These are phyloP conservation scores for Trichoderma koningiopsis DNA, from an alignment of 2,329 filamentous ascomycete species.

Conservation along the genomic window DNA sequence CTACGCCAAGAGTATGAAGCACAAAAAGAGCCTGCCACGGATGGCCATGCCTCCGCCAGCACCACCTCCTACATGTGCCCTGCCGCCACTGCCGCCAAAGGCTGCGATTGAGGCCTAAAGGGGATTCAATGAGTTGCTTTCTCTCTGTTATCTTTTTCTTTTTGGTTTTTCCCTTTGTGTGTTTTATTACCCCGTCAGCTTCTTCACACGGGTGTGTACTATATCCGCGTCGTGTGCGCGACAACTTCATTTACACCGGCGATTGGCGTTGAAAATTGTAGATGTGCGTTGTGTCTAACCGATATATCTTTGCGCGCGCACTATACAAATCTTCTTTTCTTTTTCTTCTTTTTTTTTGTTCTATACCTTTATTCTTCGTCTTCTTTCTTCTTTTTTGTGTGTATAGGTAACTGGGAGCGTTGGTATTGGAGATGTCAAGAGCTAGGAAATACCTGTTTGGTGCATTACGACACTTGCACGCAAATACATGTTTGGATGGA, in stretches of 20 bases:
- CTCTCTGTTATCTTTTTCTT: not conserved
- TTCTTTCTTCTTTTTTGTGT: slow-evolving; percentile 21
- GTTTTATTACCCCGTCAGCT: not conserved
- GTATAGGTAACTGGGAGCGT: not conserved
- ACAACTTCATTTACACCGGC: slow-evolving; percentile 1
- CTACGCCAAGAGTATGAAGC: slow-evolving; percentile 32
- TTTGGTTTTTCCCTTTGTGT: not conserved
- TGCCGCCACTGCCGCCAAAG: slow-evolving; percentile 47
- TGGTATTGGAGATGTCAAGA: not conserved
- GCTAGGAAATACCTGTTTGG: not conserved
- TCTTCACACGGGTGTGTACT: not conserved
- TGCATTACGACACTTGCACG: slow-evolving; percentile 19
- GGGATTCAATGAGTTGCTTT: not conserved
- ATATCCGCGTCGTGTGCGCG: not conserved
- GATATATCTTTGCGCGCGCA: not conserved
- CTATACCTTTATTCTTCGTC: not conserved
- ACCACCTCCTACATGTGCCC: slow-evolving; percentile 57
- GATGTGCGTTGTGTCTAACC: not conserved
- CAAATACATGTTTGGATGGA: not conserved
- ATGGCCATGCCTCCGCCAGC: slow-evolving; percentile 50
- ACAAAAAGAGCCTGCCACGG: slow-evolving; percentile 55
- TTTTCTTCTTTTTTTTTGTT: slow-evolving; percentile 14
- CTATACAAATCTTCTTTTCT: not conserved
- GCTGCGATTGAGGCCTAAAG: slow-evolving; percentile 30
- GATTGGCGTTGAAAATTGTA: not conserved